Percentiles rank a stretch among this genome's conserved stretches.
These are phyloP conservation scores for Ettlia oleoabundans DNA, from an alignment of 139 green algal genomes.

Conservation along the genomic window DNA sequence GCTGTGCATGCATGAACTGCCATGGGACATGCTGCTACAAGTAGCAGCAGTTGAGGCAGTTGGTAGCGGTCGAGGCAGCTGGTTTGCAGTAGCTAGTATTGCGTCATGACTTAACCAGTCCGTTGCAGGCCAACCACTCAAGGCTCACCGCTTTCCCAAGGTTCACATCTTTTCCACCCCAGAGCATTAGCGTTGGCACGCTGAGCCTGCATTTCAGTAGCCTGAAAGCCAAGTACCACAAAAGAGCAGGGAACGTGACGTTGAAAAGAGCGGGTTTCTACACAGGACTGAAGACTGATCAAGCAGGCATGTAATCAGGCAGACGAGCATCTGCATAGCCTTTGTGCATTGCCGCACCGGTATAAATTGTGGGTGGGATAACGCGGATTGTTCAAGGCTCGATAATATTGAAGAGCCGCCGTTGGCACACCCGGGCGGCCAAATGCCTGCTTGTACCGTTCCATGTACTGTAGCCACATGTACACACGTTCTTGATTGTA, in stretches of 20 bases:
- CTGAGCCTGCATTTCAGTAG: neutral
- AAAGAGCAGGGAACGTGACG: too few relatives aligned
- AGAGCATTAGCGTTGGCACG: conserved; percentile 46
- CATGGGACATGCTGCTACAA: neutral
- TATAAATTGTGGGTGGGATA: neutral
- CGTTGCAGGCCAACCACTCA: too few relatives aligned
- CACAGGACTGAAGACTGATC: neutral
- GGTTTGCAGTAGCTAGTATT: too few relatives aligned
- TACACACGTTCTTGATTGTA: neutral
- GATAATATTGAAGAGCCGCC: conserved; percentile 57
- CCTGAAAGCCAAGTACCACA: neutral
- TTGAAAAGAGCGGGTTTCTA: too few relatives aligned
- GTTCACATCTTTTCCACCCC: conserved; percentile 36
- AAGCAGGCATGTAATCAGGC: neutral
- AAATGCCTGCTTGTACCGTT: conserved; percentile 54
- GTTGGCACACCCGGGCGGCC: conserved; percentile 32
- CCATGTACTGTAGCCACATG: conserved; percentile 37
- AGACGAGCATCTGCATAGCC: neutral
- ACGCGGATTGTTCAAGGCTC: conserved; percentile 13
- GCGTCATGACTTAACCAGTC: too few relatives aligned
- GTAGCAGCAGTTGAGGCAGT: too few relatives aligned
- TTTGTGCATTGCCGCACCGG: neutral
- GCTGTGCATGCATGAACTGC: too few relatives aligned
- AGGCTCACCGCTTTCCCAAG: conserved; percentile 8
- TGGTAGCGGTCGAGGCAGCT: too few relatives aligned